Evolutionary conservation across 495 filamentous ascomycete species (phyloP), one percentile per base, ranked within the genome.

Genomic region (Apodospora peruviana): DNA sequence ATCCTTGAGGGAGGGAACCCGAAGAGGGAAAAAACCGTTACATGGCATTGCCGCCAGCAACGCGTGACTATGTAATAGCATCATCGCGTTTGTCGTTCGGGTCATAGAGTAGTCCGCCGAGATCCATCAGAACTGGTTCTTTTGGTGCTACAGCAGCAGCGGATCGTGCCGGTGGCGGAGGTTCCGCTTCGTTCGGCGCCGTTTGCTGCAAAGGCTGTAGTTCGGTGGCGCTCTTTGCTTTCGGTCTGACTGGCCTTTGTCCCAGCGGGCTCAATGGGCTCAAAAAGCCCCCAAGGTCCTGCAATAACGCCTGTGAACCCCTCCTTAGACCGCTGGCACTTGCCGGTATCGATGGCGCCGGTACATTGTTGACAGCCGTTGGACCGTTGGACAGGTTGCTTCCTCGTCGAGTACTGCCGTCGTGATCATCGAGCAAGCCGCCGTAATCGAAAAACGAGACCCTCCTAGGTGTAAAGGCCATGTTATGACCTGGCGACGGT

Each of bases 361-460:
- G 71, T 0, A 57, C 42, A 5, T 42, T 41, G 9, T 54, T 59
- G 1, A 64, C 60, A 1, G 64, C 56, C 17, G 62, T 53, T 10
- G 66, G 57, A 18, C 66, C 40, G 19, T 57, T 47, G 40, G 52
- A 65, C 5, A 53, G 51, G 47, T 55, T 56, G 44, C 68, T 72
- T 16, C 64, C 64, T 17, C 69, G 62, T 44, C 58, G 56, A 29
- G 57, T 56, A 9, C 47, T 53, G 42, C 46, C 53, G 18, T 53
- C 39, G 40, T 62, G 59, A n/a, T 69, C 65, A 19, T 77, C 73
- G 2, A 88, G 65, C 2, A 88, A 67, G 4, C 82, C 82, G 27
- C 85, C 85, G 22, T 84, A 80, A 55, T 90, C 86, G 52, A 88
- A 86, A 55, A 91, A 84, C 12, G 82, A 86, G 3, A 82, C 71